Base-by-base conservation (phyloP, 768 basidiomycete genomes). In the Tephrocybe sp. region DNA sequence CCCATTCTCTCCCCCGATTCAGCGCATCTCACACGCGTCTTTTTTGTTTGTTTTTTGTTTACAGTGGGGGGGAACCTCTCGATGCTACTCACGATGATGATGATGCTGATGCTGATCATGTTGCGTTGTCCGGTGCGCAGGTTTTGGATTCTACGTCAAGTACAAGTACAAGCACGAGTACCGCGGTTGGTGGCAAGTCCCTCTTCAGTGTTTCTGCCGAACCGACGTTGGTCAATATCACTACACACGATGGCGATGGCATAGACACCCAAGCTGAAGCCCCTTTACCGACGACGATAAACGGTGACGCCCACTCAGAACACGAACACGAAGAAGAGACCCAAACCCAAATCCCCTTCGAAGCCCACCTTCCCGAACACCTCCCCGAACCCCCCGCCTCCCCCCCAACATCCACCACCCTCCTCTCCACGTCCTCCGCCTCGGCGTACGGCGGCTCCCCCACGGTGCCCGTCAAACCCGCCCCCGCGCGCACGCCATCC, bases 361-460 rank as follows among this genome's bases (percentile, higher is more conserved):
- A 60, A 15, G 64, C 62, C n/a, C n/a, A n/a, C n/a, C n/a, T n/a
- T n/a, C n/a, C n/a, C n/a, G n/a, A 27, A 37, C 56, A 13, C 49
- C 64, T 80, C 5, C 76, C 79, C 7, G 84, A 86, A 58, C 82
- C 82, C 24, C 81, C 82, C 25, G 73, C 75, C 16, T 85, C 83
- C 4, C 81, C 80, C 13, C 80, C 78, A 8, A 62, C 74, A 16
- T 79, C 80, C 9, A 79, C 79, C 51, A 79, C 77, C 0, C 60
- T 79, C 25, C 56, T 66, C 18, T 73, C 72, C 5, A 67, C 65
- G 15, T 64, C 74, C 9, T 74, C 75, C 6, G 68, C 68, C 32
- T 70, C 74, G 15, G 67, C 78, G 4, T 74, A 74, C 53, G 79
- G 76, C 49, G 82, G 82, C 36, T 69, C 70, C 0, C 63, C 70